Evolutionary conservation across 2,329 filamentous ascomycete genomes (phyloP).

Genomic region (Hyphodiscus sp.): DNA sequence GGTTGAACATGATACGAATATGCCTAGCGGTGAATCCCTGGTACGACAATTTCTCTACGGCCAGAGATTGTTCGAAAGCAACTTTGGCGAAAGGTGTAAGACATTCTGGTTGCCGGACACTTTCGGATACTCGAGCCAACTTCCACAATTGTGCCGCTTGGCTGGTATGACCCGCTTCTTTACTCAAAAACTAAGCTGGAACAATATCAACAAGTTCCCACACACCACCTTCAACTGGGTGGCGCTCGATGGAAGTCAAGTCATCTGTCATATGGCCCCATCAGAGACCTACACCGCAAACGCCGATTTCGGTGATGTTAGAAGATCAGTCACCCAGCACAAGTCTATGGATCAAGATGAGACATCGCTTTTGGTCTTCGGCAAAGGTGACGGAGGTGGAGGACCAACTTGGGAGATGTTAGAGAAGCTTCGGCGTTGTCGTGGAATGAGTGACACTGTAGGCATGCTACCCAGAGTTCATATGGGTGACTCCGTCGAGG

Average conservation of each 20-base stretch:
- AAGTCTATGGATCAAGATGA: constrained; percentile 93
- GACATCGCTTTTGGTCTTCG: constrained; percentile 86
- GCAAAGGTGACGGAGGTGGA: constrained; percentile 93
- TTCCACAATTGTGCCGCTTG: constrained; percentile 86
- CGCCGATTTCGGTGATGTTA: constrained; percentile 91
- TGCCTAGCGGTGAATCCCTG: constrained; percentile 91
- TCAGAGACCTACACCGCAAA: constrained; percentile 93
- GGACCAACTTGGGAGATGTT: constrained; percentile 91
- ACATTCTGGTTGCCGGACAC: constrained; percentile 99
- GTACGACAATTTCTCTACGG: constrained; percentile 93
- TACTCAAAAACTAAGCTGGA: constrained; percentile 98
- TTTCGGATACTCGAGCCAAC: constrained; percentile 92
- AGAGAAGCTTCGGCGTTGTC: constrained; percentile 88
- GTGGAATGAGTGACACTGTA: constrained; percentile 82
- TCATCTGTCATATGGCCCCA: constrained; percentile 96
- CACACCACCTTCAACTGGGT: constrained; percentile 99
- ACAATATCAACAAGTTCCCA: constrained; percentile 98
- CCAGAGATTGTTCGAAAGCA: constrained; percentile 88
- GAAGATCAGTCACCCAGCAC: constrained; percentile 81
- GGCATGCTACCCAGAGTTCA: constrained; percentile 81
- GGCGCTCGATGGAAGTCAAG: constrained; percentile 87
- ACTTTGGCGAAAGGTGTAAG: constrained; percentile 79
- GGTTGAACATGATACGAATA: constrained; percentile 98
- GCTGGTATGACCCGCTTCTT: constrained; percentile 97
- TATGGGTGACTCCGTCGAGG: constrained; percentile 83